These are phyloP conservation scores for Suillus sp. DNA, from an alignment of 768 basidiomycete species.

Conservation along the genomic window DNA sequence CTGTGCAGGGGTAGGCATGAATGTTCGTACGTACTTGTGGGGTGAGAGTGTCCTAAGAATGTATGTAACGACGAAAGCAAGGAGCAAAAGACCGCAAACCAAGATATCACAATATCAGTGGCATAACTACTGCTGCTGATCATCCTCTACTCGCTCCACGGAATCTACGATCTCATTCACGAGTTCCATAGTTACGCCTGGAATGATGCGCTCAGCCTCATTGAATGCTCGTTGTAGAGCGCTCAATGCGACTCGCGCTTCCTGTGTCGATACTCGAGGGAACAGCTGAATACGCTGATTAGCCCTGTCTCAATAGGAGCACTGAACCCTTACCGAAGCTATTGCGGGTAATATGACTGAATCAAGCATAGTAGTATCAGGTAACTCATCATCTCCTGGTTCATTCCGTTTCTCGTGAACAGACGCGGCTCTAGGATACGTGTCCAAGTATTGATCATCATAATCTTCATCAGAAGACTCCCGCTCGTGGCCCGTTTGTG, in stretches of 20 bases:
- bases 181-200: conserved; percentile 73
- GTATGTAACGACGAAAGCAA: conserved; percentile 13
- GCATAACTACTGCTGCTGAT: conserved; percentile 42
- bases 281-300: not conserved
- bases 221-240: conserved; percentile 94
- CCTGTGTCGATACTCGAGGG: conserved; percentile 89
- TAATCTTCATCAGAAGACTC: conserved; percentile 68
- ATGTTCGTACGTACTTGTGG: conserved; percentile 1
- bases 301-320: not conserved
- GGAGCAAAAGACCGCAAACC: conserved; percentile 19
- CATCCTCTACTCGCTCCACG: conserved; percentile 79
- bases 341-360: conserved; percentile 96
- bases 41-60: conserved; percentile 14
- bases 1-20: conserved; percentile 13
- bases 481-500: conserved; percentile 39
- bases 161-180: conserved; percentile 88
- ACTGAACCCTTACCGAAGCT: conserved; percentile 67
- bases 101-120: conserved; percentile 13
- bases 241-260: conserved; percentile 83
- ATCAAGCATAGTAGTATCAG: conserved; percentile 92
- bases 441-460: conserved; percentile 55
- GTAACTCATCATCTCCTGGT: conserved; percentile 54
- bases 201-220: conserved; percentile 93
- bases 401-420: conserved; percentile 36
- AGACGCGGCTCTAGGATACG: conserved; percentile 47